These are phyloP conservation scores for Galerina marginata DNA, from an alignment of 768 basidiomycete genomes.

Conservation along the genomic window DNA sequence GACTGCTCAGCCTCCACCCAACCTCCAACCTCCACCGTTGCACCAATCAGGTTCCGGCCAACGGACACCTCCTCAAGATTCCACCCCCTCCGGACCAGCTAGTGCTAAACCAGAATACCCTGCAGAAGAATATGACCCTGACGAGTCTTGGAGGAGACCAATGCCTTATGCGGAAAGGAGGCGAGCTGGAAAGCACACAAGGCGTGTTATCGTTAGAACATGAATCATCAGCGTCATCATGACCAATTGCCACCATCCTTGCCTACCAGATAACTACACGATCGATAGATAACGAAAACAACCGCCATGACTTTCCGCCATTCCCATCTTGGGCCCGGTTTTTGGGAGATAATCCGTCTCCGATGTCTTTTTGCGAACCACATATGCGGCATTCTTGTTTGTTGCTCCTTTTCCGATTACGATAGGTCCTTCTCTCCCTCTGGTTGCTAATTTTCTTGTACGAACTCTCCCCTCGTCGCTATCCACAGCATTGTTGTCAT, in stretches of 20 bases:
- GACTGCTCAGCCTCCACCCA: conserved; percentile 33
- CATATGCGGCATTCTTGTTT: conserved; percentile 10
- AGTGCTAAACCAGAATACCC: conserved; percentile 41
- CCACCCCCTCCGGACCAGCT: conserved; percentile 37
- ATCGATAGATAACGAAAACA: conserved; percentile 9
- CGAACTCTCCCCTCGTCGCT: too few relatives aligned
- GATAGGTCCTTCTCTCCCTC: not conserved
- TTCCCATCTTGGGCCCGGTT: conserved; percentile 2
- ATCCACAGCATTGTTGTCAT: too few relatives aligned
- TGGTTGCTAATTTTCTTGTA: too few relatives aligned
- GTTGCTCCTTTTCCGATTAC: not conserved
- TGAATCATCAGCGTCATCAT: conserved; percentile 28
- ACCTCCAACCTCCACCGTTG: conserved; percentile 34
- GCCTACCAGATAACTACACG: conserved; percentile 8
- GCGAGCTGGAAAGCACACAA: conserved; percentile 81
- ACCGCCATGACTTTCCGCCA: conserved; percentile 10
- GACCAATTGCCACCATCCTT: conserved; percentile 15
- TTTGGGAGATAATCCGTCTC: conserved; percentile 6
- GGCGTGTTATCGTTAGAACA: conserved; percentile 67
- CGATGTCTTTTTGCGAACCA: not conserved
- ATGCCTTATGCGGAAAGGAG: conserved; percentile 78
- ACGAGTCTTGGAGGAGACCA: conserved; percentile 75
- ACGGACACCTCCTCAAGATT: conserved; percentile 55
- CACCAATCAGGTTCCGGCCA: conserved; percentile 38
- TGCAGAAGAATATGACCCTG: conserved; percentile 61